Evolutionary conservation across 768 basidiomycete species (phyloP).

Genomic region (Boletales sp.): DNA sequence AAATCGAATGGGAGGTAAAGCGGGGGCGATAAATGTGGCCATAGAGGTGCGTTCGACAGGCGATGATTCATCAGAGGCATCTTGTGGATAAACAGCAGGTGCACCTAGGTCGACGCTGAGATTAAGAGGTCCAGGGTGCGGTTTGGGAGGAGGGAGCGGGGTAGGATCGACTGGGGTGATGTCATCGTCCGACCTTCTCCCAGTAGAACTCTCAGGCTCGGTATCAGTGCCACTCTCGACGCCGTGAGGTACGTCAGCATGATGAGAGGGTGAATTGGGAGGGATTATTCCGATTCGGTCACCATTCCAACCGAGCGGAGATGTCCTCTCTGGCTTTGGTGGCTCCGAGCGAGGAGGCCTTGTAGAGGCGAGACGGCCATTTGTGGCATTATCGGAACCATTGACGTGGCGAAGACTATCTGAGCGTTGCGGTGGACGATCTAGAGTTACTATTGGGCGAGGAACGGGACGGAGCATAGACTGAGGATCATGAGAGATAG

Average conservation of each 20-base stretch:
- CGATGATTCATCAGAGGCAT: constrained; percentile 53
- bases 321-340: constrained; percentile 16
- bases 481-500: constrained; percentile 30
- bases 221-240: constrained; percentile 76
- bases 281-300: constrained; percentile 19
- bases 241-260: constrained; percentile 65
- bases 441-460: constrained; percentile 32
- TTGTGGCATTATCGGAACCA: constrained; percentile 4
- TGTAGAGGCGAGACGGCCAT: constrained; percentile 6
- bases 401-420: constrained; percentile 25
- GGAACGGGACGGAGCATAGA: constrained; percentile 14
- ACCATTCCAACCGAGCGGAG: constrained; percentile 17
- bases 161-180: constrained; percentile 25
- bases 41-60: constrained; percentile 65
- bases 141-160: constrained; percentile 46
- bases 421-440: constrained; percentile 32
- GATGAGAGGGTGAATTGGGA: constrained; percentile 59
- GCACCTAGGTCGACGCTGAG: constrained; percentile 20
- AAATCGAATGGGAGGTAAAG: constrained; percentile 87
- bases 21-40: constrained; percentile 81
- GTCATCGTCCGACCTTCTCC: constrained; percentile 25
- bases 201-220: constrained; percentile 52
- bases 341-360: constrained; percentile 16
- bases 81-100: constrained; percentile 25
- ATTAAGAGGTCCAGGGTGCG: constrained; percentile 28